phyloP scores from a whole-genome alignment of 192 early-diverging fungal species.

The Dispira parvispora region DNA sequence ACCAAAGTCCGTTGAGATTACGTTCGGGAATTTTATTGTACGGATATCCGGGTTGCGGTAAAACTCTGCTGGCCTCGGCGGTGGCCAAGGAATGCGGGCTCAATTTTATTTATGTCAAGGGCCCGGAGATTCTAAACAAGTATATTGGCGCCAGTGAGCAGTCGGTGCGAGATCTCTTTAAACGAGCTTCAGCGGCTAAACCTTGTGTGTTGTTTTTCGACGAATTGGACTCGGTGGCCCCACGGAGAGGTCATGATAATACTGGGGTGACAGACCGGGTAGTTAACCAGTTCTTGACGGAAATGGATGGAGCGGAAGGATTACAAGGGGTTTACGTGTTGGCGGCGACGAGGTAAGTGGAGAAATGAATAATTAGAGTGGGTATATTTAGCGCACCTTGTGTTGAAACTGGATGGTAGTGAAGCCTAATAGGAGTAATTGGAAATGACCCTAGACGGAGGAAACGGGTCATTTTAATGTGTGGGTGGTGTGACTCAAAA shows the following conservation, averaged over 20 bases:
- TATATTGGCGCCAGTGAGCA: constrained; percentile 98
- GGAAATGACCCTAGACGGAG: no score
- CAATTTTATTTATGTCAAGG: constrained; percentile 94
- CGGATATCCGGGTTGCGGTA: constrained; percentile 98
- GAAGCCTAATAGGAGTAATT: no score
- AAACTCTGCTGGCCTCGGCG: constrained; percentile 87
- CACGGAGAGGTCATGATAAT: constrained; percentile 91
- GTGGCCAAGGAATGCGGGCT: constrained; percentile 93
- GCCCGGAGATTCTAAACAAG: constrained; percentile 94
- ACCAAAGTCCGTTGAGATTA: constrained; percentile 68
- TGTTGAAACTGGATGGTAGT: no score
- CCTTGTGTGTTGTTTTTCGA: constrained; percentile 98
- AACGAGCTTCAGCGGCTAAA: constrained; percentile 77
- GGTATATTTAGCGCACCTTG: no score
- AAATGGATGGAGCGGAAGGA: constrained; percentile 98
- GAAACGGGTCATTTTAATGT: no score
- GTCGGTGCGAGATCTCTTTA: constrained; percentile 84
- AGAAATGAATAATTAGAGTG: no score
- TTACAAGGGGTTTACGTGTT: constrained; percentile 91
- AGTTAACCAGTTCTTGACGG: constrained; percentile 95
- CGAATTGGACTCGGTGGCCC: constrained; percentile 96
- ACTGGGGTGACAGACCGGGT: constrained; percentile 97
- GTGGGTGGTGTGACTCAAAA: no score
- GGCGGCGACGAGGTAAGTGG: constrained; percentile 61
- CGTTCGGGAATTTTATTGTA: constrained; percentile 87